phyloP scores from a whole-genome alignment of 305 asterid species.

The Salvia sclarea region DNA sequence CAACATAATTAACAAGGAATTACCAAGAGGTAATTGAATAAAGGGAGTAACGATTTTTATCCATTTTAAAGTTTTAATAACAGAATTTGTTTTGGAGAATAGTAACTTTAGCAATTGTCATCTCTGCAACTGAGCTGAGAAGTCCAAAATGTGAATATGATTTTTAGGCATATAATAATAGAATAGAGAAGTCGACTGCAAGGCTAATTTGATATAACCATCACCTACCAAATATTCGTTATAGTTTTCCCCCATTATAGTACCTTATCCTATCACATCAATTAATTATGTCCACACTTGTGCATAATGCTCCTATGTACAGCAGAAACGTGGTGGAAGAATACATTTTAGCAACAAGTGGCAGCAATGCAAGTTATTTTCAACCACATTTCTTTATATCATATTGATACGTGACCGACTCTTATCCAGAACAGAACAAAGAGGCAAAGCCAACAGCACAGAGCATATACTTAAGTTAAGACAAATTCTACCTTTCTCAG shows the following conservation, averaged over 20 bases:
- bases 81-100: not conserved
- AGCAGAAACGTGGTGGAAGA: not conserved
- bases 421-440: not conserved
- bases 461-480: not conserved
- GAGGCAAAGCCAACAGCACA: slow-evolving; percentile 18
- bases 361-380: not conserved
- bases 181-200: not conserved
- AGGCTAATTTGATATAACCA: not conserved
- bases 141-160: not conserved
- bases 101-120: not conserved
- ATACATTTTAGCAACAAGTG: not conserved
- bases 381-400: not conserved
- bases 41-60: not conserved
- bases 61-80: not conserved
- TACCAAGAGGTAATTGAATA: not conserved
- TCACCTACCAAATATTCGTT: not conserved
- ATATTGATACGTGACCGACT: not conserved
- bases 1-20: not conserved
- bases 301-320: not conserved
- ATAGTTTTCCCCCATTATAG: not conserved
- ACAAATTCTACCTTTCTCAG: not conserved
- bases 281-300: slow-evolving; percentile 7
- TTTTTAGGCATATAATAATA: not conserved
- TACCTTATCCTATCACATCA: not conserved
- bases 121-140: not conserved